phyloP scores from a whole-genome alignment of 1,284 basidiomycete species.

The Cutaneotrichosporon sp. region DNA sequence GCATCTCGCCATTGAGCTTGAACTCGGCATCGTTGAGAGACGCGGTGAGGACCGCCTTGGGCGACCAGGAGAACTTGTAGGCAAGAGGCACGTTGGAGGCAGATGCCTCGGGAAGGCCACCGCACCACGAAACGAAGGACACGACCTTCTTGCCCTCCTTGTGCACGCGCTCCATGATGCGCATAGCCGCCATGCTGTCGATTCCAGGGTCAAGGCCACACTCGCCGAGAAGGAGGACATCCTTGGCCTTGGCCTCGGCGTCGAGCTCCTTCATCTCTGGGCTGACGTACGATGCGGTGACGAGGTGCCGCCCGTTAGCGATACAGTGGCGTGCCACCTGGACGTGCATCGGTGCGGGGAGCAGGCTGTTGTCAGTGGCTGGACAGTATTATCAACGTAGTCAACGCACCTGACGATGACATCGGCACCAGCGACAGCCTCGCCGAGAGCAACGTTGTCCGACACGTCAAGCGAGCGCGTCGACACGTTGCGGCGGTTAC shows the following conservation, averaged over 20 bases:
- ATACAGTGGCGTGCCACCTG: constrained; percentile 76
- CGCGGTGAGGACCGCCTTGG: constrained; percentile 80
- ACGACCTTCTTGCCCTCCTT: constrained; percentile 63
- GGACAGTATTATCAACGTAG: not conserved
- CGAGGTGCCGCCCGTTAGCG: constrained; percentile 69
- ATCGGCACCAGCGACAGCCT: constrained; percentile 62
- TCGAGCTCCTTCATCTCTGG: constrained; percentile 73
- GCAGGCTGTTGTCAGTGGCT: constrained; percentile 55
- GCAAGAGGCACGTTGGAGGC: constrained; percentile 65
- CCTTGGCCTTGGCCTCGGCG: constrained; percentile 63
- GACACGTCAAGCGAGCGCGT: constrained; percentile 66
- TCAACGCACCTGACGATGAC: constrained; percentile 48
- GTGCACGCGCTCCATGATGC: constrained; percentile 65
- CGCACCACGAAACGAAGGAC: constrained; percentile 90
- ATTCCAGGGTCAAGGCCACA: constrained; percentile 95
- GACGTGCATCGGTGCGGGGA: constrained; percentile 77
- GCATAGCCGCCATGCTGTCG: constrained; percentile 82
- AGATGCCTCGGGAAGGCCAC: constrained; percentile 83
- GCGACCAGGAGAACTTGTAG: constrained; percentile 96
- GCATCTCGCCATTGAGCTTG: constrained; percentile 55
- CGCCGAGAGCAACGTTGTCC: constrained; percentile 58
- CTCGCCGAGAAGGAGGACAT: constrained; percentile 82
- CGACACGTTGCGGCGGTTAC: constrained; percentile 61
- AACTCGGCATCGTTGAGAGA: constrained; percentile 75
- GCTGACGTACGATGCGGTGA: constrained; percentile 91